These are phyloP conservation scores for Fusarium sp. DNA, from an alignment of 2,329 filamentous ascomycete genomes.

Conservation along the genomic window DNA sequence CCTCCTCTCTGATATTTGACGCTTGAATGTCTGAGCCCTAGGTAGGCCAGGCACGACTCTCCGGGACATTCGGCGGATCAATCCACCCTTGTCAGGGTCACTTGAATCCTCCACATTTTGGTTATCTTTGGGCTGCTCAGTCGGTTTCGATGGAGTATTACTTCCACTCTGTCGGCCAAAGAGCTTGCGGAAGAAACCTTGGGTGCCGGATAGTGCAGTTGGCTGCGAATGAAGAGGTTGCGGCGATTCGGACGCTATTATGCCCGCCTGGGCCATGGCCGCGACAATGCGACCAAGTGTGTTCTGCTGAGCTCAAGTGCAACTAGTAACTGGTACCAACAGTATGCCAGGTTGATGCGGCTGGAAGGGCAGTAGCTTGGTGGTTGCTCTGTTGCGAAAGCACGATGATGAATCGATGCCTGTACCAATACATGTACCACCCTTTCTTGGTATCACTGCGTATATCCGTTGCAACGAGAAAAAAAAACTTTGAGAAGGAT, in stretches of 20 bases:
- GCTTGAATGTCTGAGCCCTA: conserved; percentile 80
- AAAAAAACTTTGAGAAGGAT: conserved; percentile 16
- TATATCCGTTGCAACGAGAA: conserved; percentile 25
- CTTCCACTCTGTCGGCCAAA: conserved; percentile 41
- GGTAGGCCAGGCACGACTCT: conserved; percentile 83
- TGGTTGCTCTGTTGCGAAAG: conserved; percentile 25
- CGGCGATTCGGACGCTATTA: conserved; percentile 45
- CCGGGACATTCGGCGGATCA: conserved; percentile 59
- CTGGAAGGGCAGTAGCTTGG: conserved; percentile 21
- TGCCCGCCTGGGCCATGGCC: conserved; percentile 50
- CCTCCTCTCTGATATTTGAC: conserved; percentile 83
- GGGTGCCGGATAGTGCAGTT: conserved; percentile 41
- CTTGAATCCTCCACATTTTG: conserved; percentile 50
- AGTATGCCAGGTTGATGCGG: conserved; percentile 19
- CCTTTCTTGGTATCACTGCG: conserved; percentile 33
- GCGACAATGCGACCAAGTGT: conserved; percentile 31
- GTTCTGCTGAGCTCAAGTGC: conserved; percentile 17
- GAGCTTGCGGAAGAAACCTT: conserved; percentile 47
- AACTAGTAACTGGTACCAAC: conserved; percentile 11
- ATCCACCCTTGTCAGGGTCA: conserved; percentile 49
- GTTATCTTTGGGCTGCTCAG: conserved; percentile 29
- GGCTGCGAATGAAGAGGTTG: conserved; percentile 42
- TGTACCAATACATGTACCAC: conserved; percentile 33
- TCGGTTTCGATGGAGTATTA: conserved; percentile 19
- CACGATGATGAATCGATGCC: conserved; percentile 23